phyloP scores from a whole-genome alignment of 2,329 filamentous ascomycete species.

The Coniella lustricola region DNA sequence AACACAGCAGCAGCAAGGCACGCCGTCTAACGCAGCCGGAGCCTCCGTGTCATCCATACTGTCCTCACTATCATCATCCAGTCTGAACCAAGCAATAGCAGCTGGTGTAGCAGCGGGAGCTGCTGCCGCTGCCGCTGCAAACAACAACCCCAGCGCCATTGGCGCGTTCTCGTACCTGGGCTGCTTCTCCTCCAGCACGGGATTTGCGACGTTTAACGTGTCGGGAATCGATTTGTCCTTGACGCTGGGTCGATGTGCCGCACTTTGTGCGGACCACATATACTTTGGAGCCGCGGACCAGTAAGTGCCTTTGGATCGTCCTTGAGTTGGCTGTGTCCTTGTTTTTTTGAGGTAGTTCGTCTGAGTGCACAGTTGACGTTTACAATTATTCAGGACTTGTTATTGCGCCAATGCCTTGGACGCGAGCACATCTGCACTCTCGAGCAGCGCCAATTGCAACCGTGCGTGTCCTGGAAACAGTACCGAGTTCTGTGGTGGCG shows the following conservation, averaged over 20 bases:
- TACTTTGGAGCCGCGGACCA: conserved; percentile 11
- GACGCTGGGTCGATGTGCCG: conserved; percentile 13
- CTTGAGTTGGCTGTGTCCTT: no score
- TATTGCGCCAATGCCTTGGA: conserved; percentile 39
- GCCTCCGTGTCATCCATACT: no score
- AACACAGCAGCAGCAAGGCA: no score
- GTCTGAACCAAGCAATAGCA: neutral
- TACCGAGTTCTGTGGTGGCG: conserved; percentile 35
- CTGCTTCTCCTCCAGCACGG: conserved; percentile 30
- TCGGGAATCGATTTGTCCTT: conserved; percentile 2
- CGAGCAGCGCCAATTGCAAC: conserved; percentile 28
- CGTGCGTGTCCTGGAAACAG: conserved; percentile 35
- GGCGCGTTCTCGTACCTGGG: conserved; percentile 16
- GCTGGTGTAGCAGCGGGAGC: neutral
- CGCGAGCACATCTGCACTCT: conserved; percentile 30
- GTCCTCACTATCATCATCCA: no score
- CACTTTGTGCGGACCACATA: conserved; percentile 1
- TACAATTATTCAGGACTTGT: conserved; percentile 24
- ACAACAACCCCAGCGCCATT: conserved; percentile 8
- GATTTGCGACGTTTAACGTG: conserved; percentile 40
- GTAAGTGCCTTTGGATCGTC: neutral
- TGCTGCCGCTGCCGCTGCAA: no score
- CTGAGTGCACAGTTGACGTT: no score
- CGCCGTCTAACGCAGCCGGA: no score
- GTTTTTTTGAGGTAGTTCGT: no score